These are phyloP conservation scores for Macrophomina phaseolina DNA, from an alignment of 2,329 filamentous ascomycete genomes.

Conservation along the genomic window DNA sequence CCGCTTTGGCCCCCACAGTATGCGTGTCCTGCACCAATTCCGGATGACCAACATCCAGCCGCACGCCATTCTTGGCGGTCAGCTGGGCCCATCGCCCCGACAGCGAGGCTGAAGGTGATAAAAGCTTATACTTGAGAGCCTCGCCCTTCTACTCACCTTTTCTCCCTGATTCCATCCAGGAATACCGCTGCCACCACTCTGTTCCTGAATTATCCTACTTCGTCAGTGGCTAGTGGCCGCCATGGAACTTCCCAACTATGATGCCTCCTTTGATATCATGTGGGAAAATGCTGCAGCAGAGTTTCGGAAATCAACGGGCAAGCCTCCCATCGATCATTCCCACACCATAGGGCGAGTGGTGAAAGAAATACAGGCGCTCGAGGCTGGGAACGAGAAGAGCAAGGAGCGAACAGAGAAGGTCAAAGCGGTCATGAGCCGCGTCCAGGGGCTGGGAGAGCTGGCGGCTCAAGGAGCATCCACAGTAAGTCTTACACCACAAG, in stretches of 20 bases:
- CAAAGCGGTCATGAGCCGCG: background rate
- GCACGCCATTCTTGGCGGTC: too few species aligned
- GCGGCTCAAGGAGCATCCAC: background rate
- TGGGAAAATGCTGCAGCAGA: background rate
- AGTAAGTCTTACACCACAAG: background rate
- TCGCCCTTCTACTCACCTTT: too few species aligned
- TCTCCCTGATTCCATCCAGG: too few species aligned
- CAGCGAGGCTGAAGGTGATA: too few species aligned
- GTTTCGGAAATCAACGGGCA: background rate
- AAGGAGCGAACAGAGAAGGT: background rate
- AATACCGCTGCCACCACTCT: too few species aligned
- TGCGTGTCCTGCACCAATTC: too few species aligned
- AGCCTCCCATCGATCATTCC: background rate
- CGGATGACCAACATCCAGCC: too few species aligned
- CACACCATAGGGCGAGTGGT: background rate
- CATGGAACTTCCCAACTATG: constrained; percentile 31
- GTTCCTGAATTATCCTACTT: background rate
- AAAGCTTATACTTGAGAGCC: too few species aligned
- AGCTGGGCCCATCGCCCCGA: too few species aligned
- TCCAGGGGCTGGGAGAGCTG: background rate
- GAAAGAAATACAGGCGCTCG: background rate
- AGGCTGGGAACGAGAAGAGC: background rate
- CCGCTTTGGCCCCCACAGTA: too few species aligned
- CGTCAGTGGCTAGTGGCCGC: background rate
- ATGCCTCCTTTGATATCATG: background rate